A percentile compares a stretch with the other conserved stretches of the same genome.
phyloP scores from a whole-genome alignment of 2,329 filamentous ascomycete genomes.

The Alternaria novae-zelandiae region DNA sequence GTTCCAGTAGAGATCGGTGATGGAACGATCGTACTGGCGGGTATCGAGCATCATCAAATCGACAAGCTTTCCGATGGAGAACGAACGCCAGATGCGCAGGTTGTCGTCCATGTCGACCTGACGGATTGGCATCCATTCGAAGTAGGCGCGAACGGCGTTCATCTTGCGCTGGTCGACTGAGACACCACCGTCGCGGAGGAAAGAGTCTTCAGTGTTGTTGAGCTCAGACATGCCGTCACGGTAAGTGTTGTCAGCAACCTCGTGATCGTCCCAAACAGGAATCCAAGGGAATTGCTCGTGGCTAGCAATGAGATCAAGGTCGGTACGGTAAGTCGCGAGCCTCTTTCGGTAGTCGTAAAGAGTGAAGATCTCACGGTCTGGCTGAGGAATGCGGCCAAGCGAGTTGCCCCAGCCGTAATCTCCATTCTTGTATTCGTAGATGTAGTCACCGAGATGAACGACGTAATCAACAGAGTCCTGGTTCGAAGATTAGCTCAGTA shows the following conservation, averaged over 20 bases:
- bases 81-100: conserved; percentile 52
- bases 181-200: conserved; percentile 48
- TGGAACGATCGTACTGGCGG: conserved; percentile 52
- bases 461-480: conserved; percentile 53
- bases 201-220: conserved; percentile 54
- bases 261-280: conserved; percentile 55
- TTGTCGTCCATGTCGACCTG: conserved; percentile 55
- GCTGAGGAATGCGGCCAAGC: conserved; percentile 40
- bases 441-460: conserved; percentile 52
- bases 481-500: conserved; percentile 10
- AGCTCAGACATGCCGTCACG: conserved; percentile 49
- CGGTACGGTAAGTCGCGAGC: conserved; percentile 50
- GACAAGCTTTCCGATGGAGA: conserved; percentile 50
- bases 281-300: conserved; percentile 54
- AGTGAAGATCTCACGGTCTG: conserved; percentile 48
- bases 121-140: conserved; percentile 54
- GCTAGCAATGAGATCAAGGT: conserved; percentile 48
- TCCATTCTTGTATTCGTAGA: conserved; percentile 51
- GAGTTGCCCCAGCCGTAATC: conserved; percentile 46
- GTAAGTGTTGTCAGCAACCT: conserved; percentile 52
- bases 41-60: conserved; percentile 55
- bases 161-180: conserved; percentile 55
- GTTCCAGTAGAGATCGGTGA: conserved; percentile 61
- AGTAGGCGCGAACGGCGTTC: conserved; percentile 55
- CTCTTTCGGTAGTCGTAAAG: conserved; percentile 55